A percentile compares a stretch with the other conserved stretches of the same genome.
Evolutionary conservation across 441 rosid genomes (phyloP).

Genomic region (Populus hybrid): DNA sequence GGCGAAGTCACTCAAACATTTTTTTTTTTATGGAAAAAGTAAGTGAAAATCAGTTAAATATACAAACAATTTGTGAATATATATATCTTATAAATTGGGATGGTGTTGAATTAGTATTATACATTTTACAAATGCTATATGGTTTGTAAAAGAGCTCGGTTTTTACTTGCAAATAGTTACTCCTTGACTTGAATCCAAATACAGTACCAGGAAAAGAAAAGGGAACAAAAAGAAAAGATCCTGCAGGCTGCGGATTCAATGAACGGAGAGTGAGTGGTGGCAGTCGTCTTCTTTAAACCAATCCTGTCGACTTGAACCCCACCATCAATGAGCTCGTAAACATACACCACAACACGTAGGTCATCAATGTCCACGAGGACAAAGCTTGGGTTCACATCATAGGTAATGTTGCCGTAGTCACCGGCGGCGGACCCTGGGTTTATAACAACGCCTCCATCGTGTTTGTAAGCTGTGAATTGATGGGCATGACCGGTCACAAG

Average conservation of each 20-base stretch:
- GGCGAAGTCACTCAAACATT: no score
- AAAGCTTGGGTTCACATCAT: constrained; percentile 85
- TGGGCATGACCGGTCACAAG: constrained; percentile 92
- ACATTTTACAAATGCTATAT: no score
- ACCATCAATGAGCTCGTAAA: constrained; percentile 85
- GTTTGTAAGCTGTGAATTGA: constrained; percentile 95
- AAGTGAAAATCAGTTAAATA: no score
- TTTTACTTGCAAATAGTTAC: no score
- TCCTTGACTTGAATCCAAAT: background rate
- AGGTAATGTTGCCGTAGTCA: constrained; percentile 78
- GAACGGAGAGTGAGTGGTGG: constrained; percentile 41
- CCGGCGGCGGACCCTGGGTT: constrained; percentile 97
- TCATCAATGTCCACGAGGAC: constrained; percentile 96
- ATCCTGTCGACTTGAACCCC: constrained; percentile 95
- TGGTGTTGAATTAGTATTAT: no score
- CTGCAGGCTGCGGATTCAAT: constrained; percentile 14
- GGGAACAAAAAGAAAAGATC: background rate
- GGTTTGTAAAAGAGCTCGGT: no score
- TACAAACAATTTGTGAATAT: no score
- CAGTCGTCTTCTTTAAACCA: constrained; percentile 72
- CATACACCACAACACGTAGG: constrained; percentile 81
- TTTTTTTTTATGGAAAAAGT: no score
- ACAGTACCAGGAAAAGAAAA: no score
- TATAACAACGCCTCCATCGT: constrained; percentile 89
- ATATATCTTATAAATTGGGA: no score